Evolutionary conservation across 2,329 filamentous ascomycete species (phyloP), one percentile per base, ranked within the genome.

Genomic region (Torrubiellomyces zombiae): DNA sequence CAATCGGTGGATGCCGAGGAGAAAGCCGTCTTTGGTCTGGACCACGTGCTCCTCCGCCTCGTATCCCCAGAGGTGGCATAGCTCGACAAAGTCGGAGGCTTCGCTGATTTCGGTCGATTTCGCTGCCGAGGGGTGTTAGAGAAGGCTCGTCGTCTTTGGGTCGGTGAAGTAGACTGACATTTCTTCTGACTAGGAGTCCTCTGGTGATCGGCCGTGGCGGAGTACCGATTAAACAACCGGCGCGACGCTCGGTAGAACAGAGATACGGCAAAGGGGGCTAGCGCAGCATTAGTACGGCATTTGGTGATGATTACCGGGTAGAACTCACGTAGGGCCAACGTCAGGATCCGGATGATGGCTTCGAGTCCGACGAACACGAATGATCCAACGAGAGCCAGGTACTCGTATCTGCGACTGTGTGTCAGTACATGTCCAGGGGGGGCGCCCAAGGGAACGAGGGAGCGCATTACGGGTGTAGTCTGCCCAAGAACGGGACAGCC

Each of bases 11-110:
- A 95, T 54, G 7, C 86, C 86, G 10, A 98, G 67, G 21, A 98
- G 60, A 45, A 91, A 98, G 10, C 89, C 89, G 57, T 98, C 89
- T 32, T 72, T 74, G 3, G 89, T 98, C 51, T 93, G 85, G 8
- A 92, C 79, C 24, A 98, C 75, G 48, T 98, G 89, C 53, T 98
- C 89, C 48, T 98, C 89, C 5, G 86, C 81, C 38, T 81, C 77
- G 51, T 94, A 95, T 23, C 85, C 86, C 50, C 75, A 93, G 9
- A 93, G 56, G 19, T 74, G 75, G 51, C 86, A 95, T n/a, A 98
- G 67, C 44, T 95, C 86, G 22, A 82, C 72, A 47, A 98, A 95
- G 44, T 95, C 89, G 32, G 79, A 70, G 4, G 86, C 82, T 44
- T 89, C 75, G 28, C 82, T 76, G 29, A 98, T 74, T 7, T 74